Base-by-base conservation (phyloP, 129 eudicot species). In the Solidago caesia region DNA sequence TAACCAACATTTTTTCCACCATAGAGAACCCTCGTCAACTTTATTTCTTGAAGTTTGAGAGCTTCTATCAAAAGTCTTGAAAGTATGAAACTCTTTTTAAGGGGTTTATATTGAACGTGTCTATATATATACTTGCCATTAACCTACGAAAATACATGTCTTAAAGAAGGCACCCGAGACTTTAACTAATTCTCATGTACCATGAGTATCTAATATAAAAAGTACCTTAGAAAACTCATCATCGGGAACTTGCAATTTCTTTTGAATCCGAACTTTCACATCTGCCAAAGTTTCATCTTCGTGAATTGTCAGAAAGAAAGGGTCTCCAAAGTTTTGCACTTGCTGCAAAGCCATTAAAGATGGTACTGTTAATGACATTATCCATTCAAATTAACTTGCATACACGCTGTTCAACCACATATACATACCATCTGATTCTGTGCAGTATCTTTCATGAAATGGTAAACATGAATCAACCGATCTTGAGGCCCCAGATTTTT, bases 381-480 rank as follows among this genome's bases (percentile, higher is more conserved):
- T 59, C 4, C 9, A 81, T 16, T 2, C 33, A 59, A 15, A 52
- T 29, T 65, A 29, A 59, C 45, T 69, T 48, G 15, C 75, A 59
- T 29, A 44, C 58, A 52, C 44, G 6, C 27, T 65, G 29, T 60
- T 65, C 27, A 44, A 71, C 51, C 16, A 44, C 63, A 27, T 77
- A 64, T 41, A 44, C 52, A 5, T 85, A 93, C 98, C 96, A 93
- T 83, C 76, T 90, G 98, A 76, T 86, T 93, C 81, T 90, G 98
- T n/a, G 98, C 89, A 69, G 81, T 80, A 59, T 90, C 98, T 79
- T 93, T 93, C 2, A 86, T 85, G 72, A 94, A 90, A 87, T 94
- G 98, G 88, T 94, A 94, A 60, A 94, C 98, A 90, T 94, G 97
- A 74, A 90, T 90, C 65, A 90, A 27, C 60, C 97, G 92, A 79